phyloP scores from a whole-genome alignment of 2,329 filamentous ascomycete genomes.

The Aplosporella prunicola region DNA sequence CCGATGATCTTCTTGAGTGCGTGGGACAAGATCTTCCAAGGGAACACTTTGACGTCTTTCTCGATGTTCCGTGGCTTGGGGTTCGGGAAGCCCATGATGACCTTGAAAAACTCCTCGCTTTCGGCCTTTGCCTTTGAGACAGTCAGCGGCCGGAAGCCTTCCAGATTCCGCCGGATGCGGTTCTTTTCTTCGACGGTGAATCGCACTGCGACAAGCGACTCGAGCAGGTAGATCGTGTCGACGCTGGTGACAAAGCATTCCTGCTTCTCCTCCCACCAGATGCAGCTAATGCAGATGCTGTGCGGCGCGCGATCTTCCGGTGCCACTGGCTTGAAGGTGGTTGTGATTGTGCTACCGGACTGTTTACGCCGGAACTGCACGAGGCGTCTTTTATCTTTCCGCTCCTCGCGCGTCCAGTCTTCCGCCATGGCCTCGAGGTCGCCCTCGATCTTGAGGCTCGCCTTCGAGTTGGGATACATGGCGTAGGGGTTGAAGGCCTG shows the following conservation, averaged over 20 bases:
- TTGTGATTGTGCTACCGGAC: conserved; percentile 68
- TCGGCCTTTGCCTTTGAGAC: conserved; percentile 89
- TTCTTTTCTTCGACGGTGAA: conserved; percentile 99
- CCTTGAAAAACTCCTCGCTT: conserved; percentile 95
- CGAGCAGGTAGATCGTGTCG: conserved; percentile 90
- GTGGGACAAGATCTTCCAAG: conserved; percentile 79
- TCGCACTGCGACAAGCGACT: conserved; percentile 74
- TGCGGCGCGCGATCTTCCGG: conserved; percentile 70
- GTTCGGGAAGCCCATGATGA: conserved; percentile 94
- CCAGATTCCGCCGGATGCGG: conserved; percentile 86
- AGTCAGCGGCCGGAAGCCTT: conserved; percentile 85
- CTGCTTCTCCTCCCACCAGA: conserved; percentile 86
- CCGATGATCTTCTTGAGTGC: conserved; percentile 97
- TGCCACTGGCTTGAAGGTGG: conserved; percentile 69
- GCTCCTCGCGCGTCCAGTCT: conserved; percentile 76
- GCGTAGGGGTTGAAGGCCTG: conserved; percentile 60
- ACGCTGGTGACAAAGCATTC: conserved; percentile 94
- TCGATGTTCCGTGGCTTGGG: conserved; percentile 97
- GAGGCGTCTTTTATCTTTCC: conserved; percentile 66
- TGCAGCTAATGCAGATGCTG: conserved; percentile 93
- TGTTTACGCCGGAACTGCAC: conserved; percentile 83
- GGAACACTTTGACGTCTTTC: conserved; percentile 98
- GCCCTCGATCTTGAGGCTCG: conserved; percentile 72
- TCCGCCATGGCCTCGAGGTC: conserved; percentile 77
- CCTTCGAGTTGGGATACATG: conserved; percentile 69